Conservation (phyloP, 192 early-diverging fungal genomes). For the Backusella macrospora region DNA sequence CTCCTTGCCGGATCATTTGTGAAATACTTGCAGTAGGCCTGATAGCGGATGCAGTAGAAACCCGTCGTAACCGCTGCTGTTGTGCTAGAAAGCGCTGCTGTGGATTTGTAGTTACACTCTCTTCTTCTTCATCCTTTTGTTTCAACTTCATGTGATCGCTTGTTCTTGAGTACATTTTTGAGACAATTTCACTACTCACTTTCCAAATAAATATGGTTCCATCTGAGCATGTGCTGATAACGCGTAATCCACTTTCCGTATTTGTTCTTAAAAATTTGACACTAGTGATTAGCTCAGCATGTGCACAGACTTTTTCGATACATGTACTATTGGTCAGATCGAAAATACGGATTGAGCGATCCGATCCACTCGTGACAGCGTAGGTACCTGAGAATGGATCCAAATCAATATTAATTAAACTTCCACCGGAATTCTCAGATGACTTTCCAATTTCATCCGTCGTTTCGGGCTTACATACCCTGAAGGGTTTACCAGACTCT, state of each 20-base stretch:
- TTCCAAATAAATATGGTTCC: conserved; percentile 81
- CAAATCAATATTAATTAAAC: conserved; percentile 64
- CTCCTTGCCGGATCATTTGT: conserved; percentile 37
- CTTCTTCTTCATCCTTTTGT: background rate
- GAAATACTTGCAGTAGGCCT: conserved; percentile 27
- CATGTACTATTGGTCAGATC: conserved; percentile 66
- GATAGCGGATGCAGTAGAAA: conserved; percentile 14
- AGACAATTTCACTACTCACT: conserved; percentile 51
- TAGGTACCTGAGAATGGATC: conserved; percentile 70
- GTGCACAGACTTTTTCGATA: conserved; percentile 61
- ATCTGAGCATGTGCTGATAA: conserved; percentile 73
- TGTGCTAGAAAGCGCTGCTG: conserved; percentile 20
- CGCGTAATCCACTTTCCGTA: conserved; percentile 29
- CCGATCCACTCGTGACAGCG: conserved; percentile 65
- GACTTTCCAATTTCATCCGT: conserved; percentile 39
- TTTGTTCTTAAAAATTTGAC: conserved; percentile 56
- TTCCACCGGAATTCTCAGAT: conserved; percentile 50
- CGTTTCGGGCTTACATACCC: conserved; percentile 61
- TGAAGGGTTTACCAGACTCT: conserved; percentile 66
- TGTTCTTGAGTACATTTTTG: conserved; percentile 28
- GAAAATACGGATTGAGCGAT: conserved; percentile 72
- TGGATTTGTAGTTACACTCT: background rate
- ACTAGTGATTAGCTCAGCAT: conserved; percentile 74
- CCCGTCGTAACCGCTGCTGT: conserved; percentile 19
- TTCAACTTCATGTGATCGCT: conserved; percentile 22